phyloP scores from a whole-genome alignment of 2,329 filamentous ascomycete genomes.

The Aspergillus sp. region DNA sequence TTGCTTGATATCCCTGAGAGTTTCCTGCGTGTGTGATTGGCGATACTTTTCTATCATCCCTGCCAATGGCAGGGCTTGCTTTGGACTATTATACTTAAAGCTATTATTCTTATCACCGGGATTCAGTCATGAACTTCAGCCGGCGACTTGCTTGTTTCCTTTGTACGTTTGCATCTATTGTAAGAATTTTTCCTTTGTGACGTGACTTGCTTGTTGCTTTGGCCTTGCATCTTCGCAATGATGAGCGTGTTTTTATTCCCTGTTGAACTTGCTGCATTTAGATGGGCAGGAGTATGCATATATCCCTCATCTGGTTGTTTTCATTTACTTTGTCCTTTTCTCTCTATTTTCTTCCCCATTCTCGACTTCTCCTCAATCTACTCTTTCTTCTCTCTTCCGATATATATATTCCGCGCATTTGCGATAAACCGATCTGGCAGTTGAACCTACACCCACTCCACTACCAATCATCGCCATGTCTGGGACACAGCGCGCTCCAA shows the following conservation, averaged over 20 bases:
- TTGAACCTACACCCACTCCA: background rate
- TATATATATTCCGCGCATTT: constrained; percentile 13
- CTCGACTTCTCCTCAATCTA: constrained; percentile 6
- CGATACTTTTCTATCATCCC: constrained; percentile 17
- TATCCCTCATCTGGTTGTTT: constrained; percentile 25
- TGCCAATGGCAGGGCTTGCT: constrained; percentile 14
- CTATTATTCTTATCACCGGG: constrained; percentile 29
- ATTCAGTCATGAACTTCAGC: constrained; percentile 29
- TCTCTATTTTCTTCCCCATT: background rate
- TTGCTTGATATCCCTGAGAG: constrained; percentile 20
- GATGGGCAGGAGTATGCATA: constrained; percentile 32
- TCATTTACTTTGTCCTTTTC: constrained; percentile 20
- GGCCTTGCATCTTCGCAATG: constrained; percentile 29
- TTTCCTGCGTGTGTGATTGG: constrained; percentile 18
- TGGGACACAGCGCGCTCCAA: background rate
- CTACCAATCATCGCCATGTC: background rate
- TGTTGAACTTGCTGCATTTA: constrained; percentile 33
- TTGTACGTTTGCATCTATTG: constrained; percentile 23
- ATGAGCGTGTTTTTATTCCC: constrained; percentile 24
- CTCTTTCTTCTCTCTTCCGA: constrained; percentile 9
- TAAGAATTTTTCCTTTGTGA: constrained; percentile 22
- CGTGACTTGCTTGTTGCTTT: constrained; percentile 26
- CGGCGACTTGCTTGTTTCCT: constrained; percentile 20
- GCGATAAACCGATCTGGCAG: background rate
- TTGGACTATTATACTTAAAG: constrained; percentile 23